Evolutionary conservation across 2,329 filamentous ascomycete genomes (phyloP), one percentile per base, ranked within the genome.

Genomic region (Dichotomopilus funicola): DNA sequence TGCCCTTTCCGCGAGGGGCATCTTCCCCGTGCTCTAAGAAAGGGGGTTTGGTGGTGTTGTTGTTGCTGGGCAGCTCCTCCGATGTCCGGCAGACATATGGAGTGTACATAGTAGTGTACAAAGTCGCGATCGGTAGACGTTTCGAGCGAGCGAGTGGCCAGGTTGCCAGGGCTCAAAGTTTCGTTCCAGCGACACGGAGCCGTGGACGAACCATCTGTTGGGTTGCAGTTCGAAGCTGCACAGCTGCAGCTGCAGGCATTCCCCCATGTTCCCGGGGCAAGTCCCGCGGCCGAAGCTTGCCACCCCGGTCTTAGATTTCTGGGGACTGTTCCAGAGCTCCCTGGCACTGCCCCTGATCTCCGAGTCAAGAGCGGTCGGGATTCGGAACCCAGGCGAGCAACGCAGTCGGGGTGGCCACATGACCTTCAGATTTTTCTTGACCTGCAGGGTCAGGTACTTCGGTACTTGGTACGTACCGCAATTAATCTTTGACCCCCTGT

Each of bases 351-450:
- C 47, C 55, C 49, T 31, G 36, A 27, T 43, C 27, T 51, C 38
- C 49, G 48, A 54, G 43, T 51, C 55, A 57, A 52, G 47, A 34
- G 40, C 35, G 43, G 19, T 54, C 55, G 55, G 55, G 51, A 49
- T 54, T 54, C 51, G 48, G 48, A 54, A 52, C 42, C 51, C 42
- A 51, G 51, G 40, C 19, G 19, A 27, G 19, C 19, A 27, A 27
- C 19, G 19, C 43, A 13, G 35, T 37, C n/a, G 4, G 33, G 48
- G 44, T 49, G 49, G 44, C 43, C 56, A 58, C 56, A 58, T 52
- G 52, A 58, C 52, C 56, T 44, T 4, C 49, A 49, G 48, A 44
- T 37, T 52, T 49, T 58, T 33, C 27, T 31, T 51, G 51, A 47
- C 50, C 12, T 37, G 31, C 40, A 56, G 40, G 12, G 46, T 36